phyloP scores from a whole-genome alignment of 345 rosid genomes.

The Populus euphratica region DNA sequence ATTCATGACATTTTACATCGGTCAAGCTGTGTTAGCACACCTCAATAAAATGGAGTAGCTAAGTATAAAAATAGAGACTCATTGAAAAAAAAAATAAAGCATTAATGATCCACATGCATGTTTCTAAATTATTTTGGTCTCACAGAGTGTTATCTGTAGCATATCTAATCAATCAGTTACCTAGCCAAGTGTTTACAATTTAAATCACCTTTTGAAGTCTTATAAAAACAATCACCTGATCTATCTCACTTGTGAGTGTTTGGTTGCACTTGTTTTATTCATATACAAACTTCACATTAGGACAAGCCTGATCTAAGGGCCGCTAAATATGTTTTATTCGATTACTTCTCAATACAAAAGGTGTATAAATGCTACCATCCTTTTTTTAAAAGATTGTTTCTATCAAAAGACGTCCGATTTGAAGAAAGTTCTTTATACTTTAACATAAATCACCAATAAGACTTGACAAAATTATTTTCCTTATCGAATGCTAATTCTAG shows the following conservation, averaged over 20 bases:
- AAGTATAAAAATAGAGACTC: neutral
- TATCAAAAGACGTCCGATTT: neutral
- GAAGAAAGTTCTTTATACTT: too few relatives aligned
- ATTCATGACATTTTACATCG: too few relatives aligned
- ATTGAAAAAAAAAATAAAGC: neutral
- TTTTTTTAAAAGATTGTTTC: neutral
- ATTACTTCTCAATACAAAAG: neutral
- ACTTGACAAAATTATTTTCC: too few relatives aligned
- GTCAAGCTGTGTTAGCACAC: neutral
- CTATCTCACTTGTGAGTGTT: neutral
- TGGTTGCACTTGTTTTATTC: neutral
- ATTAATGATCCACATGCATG: neutral
- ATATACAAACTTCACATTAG: neutral
- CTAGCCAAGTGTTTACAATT: neutral
- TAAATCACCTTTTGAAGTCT: neutral
- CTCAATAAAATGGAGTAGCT: neutral
- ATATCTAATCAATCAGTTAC: neutral
- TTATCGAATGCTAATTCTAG: too few relatives aligned
- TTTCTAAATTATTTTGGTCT: neutral
- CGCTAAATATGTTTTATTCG: rapidly evolving
- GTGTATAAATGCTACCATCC: neutral
- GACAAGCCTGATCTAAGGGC: neutral
- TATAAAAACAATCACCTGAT: neutral
- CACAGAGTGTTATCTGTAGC: neutral
- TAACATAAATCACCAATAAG: rapidly evolving